Conservation (phyloP, 257 asterid genomes). For the Hygrophila difformis region DNA sequence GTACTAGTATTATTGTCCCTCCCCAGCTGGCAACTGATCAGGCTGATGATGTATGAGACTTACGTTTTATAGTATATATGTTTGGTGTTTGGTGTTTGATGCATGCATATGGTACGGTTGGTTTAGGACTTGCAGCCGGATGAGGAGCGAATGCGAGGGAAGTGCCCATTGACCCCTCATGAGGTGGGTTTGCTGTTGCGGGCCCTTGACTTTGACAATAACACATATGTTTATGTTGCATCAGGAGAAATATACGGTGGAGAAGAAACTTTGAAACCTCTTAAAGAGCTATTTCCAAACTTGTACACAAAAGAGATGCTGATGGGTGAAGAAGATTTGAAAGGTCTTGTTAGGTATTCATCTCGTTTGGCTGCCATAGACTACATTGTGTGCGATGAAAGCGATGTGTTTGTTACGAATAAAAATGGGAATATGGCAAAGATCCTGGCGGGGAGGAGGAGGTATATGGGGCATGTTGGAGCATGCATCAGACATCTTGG, state of each 20-base stretch:
- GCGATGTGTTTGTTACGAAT: constrained; percentile 95
- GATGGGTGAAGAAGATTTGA: constrained; percentile 74
- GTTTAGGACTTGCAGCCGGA: constrained; percentile 81
- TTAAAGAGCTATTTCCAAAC: constrained; percentile 89
- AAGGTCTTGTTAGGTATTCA: constrained; percentile 68
- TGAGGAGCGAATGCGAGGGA: constrained; percentile 91
- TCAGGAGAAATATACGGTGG: constrained; percentile 99
- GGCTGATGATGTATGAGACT: too few species aligned
- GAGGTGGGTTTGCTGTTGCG: constrained; percentile 96
- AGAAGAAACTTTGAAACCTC: constrained; percentile 89
- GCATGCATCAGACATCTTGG: too few species aligned
- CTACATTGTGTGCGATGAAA: constrained; percentile 88
- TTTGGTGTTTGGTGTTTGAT: constrained; percentile 6
- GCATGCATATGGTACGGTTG: constrained; percentile 13
- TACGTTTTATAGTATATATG: too few species aligned
- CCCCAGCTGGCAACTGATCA: too few species aligned
- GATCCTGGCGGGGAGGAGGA: constrained; percentile 79
- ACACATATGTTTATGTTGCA: constrained; percentile 79
- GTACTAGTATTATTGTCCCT: neutral
- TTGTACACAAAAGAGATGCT: constrained; percentile 92
- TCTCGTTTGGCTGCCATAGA: constrained; percentile 97
- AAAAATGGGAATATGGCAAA: constrained; percentile 99
- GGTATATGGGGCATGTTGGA: too few species aligned
- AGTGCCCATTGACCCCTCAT: constrained; percentile 95
- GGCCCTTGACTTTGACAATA: constrained; percentile 86